Base-by-base conservation (phyloP, 176 grass and related monocot genomes). In the Tillandsia fasciculata region DNA sequence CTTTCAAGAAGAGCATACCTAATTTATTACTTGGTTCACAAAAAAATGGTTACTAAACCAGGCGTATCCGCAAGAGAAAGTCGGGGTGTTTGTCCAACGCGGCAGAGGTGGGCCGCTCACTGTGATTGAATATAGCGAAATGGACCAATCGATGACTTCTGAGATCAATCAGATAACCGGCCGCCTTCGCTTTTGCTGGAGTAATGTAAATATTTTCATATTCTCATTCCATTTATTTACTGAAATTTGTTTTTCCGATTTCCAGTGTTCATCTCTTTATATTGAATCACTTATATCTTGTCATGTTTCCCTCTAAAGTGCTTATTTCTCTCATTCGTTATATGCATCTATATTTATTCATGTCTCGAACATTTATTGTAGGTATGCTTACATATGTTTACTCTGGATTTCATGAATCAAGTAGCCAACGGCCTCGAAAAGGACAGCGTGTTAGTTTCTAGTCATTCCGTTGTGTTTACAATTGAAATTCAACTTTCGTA, bases 1-100 rank as follows among this genome's bases (percentile, higher is more conserved):
- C 14, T 24, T 49, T 17, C 12, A 48, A 53, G 24, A 15, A 23
- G 9, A 13, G 10, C 22, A 61, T 23, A 61, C 33, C 4, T 42
- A 42, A 42, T 42, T 23, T 61, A 61, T 9, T 9, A 61, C 22
- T 61, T 23, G n/a, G 2, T 61, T 61, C 13, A 61, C 15, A 2
- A 61, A 61, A 61, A 23, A 10, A 61, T 57, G 15, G 22, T 87
- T 26, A 76, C 58, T 26, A 72, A 64, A 73, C 66, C 78, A 99
- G 94, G 94, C 86, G 17, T 99, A 99, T 78, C 94, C 94, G 75
- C 94, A 99, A 90, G 94, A 99, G 63, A 90, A 87, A 54, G 94
- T 99, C 72, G 94, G 94, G 63, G 94, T 99, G 29, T 99, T 99
- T 87, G 94, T 99, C 77, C 94, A 93, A 78, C 83, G 77, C 23